Conservation (phyloP, 1,284 basidiomycete genomes). For the Schizophyllum amplum region DNA sequence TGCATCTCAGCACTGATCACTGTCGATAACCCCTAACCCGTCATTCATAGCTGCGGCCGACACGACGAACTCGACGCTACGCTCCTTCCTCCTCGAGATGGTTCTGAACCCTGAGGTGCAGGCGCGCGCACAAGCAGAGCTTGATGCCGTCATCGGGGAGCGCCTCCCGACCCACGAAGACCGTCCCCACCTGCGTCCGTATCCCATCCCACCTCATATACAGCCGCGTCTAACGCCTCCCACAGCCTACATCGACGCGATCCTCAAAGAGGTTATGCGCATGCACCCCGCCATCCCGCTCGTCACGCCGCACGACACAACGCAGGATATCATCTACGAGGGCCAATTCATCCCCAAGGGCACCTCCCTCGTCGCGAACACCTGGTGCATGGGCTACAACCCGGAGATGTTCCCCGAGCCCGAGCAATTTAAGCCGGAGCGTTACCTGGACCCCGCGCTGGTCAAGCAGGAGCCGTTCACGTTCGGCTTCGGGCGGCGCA, state of each 20-base stretch:
- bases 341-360: slow-evolving; percentile 25
- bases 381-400: slow-evolving; percentile 26
- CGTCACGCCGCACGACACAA: slow-evolving; percentile 24
- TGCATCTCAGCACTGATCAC: not conserved
- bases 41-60: not conserved
- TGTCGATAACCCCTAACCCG: not conserved
- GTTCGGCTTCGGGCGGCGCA: slow-evolving; percentile 38
- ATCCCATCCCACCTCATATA: not conserved
- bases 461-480: not conserved
- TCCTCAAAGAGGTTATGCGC: slow-evolving; percentile 24
- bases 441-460: slow-evolving; percentile 17
- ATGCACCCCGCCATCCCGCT: slow-evolving; percentile 26
- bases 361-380: slow-evolving; percentile 25
- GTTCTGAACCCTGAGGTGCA: slow-evolving; percentile 1
- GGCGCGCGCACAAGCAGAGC: not conserved
- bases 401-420: slow-evolving; percentile 22
- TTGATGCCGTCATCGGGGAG: not conserved
- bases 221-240: too few species aligned
- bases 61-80: not conserved
- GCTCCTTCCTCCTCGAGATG: slow-evolving; percentile 4
- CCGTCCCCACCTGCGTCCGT: not conserved
- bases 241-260: slow-evolving; percentile 5
- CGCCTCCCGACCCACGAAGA: not conserved
- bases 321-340: slow-evolving; percentile 23
- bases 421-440: slow-evolving; percentile 22